Conservation (phyloP, 2,329 filamentous ascomycete species). For the Fusarium armeniacum region DNA sequence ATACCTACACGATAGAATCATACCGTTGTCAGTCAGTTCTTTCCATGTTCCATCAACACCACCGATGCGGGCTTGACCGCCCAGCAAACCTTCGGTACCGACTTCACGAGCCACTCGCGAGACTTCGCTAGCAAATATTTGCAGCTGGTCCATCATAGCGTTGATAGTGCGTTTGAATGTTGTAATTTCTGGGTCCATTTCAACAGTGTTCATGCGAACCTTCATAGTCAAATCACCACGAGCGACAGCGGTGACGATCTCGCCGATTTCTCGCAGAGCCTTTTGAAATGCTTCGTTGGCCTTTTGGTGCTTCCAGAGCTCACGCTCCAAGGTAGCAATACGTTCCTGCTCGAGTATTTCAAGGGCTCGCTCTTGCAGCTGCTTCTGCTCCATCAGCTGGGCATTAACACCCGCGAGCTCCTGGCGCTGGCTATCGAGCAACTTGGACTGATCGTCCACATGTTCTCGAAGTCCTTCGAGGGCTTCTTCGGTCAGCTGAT, state of each 20-base stretch:
- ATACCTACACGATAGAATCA: conserved; percentile 25
- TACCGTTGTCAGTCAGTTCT: conserved; percentile 89
- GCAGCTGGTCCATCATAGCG: conserved; percentile 98
- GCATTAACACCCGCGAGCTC: conserved; percentile 88
- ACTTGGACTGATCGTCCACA: conserved; percentile 92
- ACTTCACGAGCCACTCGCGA: conserved; percentile 95
- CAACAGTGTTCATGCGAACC: conserved; percentile 92
- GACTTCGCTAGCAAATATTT: conserved; percentile 96
- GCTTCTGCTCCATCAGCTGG: conserved; percentile 87
- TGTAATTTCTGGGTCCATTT: conserved; percentile 98
- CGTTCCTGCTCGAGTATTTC: conserved; percentile 87
- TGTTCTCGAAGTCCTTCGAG: conserved; percentile 89
- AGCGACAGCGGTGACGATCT: conserved; percentile 96
- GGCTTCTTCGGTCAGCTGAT: conserved; percentile 82
- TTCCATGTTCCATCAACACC: conserved; percentile 98
- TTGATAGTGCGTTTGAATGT: conserved; percentile 99
- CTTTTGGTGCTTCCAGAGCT: conserved; percentile 96
- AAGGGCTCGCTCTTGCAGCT: conserved; percentile 85
- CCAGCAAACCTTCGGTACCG: conserved; percentile 93
- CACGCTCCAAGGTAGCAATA: conserved; percentile 89
- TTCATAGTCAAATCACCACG: conserved; percentile 97
- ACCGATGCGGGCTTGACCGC: conserved; percentile 92
- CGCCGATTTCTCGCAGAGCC: conserved; percentile 94
- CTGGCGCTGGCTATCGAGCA: conserved; percentile 88
- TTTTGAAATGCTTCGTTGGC: conserved; percentile 99